A percentile compares a stretch with the other conserved stretches of the same genome.
Conservation (phyloP, 306 rosid genomes). For the Sphenostylis stenocarpa region DNA sequence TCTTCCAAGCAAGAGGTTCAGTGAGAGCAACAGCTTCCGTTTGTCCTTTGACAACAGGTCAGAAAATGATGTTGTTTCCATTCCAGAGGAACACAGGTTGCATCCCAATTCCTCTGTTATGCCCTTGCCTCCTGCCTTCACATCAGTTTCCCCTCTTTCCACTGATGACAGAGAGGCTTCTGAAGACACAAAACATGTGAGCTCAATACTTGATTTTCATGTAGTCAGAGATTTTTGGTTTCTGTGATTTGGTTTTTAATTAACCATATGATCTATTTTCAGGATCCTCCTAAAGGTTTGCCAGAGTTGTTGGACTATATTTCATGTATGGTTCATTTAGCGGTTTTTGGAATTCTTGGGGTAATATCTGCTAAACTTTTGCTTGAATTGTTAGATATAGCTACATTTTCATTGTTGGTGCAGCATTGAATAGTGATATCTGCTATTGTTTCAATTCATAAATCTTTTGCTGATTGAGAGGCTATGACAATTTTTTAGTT, state of each 20-base stretch:
- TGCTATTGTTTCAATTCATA: not conserved
- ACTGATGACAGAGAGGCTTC: slow-evolving; percentile 33
- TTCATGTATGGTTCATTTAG: slow-evolving; percentile 41
- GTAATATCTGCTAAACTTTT: slow-evolving; percentile 32
- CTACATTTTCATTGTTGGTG: not conserved
- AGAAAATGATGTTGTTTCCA: slow-evolving; percentile 49
- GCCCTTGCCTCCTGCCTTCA: slow-evolving; percentile 43
- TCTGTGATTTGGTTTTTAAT: slow-evolving; percentile 1
- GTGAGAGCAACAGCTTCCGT: slow-evolving; percentile 45
- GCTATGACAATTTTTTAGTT: not conserved
- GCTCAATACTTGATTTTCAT: slow-evolving; percentile 5
- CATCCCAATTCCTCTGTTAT: slow-evolving; percentile 38
- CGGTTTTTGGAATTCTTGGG: slow-evolving; percentile 58
- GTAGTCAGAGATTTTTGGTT: not conserved
- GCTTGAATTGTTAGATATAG: not conserved
- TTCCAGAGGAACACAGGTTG: slow-evolving; percentile 36
- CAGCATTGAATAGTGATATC: not conserved
- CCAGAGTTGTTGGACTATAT: slow-evolving; percentile 41
- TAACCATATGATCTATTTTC: slow-evolving; percentile 23
- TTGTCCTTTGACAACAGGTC: slow-evolving; percentile 45
- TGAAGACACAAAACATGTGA: slow-evolving; percentile 51
- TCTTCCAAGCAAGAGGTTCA: slow-evolving; percentile 52
- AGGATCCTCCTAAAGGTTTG: slow-evolving; percentile 41
- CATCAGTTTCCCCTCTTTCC: slow-evolving; percentile 38
- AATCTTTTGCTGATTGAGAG: not conserved